Base-by-base conservation (phyloP, 2,329 filamentous ascomycete genomes). In the Verticillium klebahnii region DNA sequence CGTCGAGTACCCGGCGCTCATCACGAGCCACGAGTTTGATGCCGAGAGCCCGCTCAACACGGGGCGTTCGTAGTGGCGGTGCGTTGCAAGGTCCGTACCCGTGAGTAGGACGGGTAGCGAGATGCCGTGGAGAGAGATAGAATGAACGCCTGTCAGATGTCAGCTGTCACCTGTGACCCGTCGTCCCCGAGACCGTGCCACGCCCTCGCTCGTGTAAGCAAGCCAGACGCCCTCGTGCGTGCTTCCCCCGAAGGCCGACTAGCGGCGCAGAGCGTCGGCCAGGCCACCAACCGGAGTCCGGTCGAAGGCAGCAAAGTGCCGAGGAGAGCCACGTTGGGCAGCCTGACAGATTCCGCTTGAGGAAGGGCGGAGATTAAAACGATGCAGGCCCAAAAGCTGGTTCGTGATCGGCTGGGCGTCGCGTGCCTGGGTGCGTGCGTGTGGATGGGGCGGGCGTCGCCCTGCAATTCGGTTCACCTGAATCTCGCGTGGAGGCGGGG, bases 1-100 rank as follows among this genome's bases (percentile, higher is more conserved):
- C 14, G 75, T 87, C 57, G 65, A 71, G 65, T 86, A 86, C 68
- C 83, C 84, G 1, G 81, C 83, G 17, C 69, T 83, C 62, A 86
- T 86, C 71, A 80, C 83, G 14, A 84, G 78, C 12, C 81, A 84
- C 66, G 79, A 85, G 25, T 89, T 78, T 71, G 85, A 88, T 69
- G 71, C 80, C 60, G 78, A 85, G 71, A 86, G 85, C 72, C 80
- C 84, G n/a, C 75, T 88, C 63, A 89, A 89, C 75, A 82, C 79
- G n/a, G 82, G 83, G 31, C 80, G 74, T 64, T 71, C 71, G 11
- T 66, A 36, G 63, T 17, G 56, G 56, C 34, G 29, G 29, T 29
- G 29, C 29, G 29, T 3, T 29, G 29, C 29, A 29, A 6, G 29
- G 29, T 29, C 29, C 5, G 29, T 29, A 29, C 29, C 29, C 34